Percentiles rank a stretch among this genome's conserved stretches.
Evolutionary conservation across 2,329 filamentous ascomycete genomes (phyloP).

Genomic region (Hymenoscyphus salicellus): DNA sequence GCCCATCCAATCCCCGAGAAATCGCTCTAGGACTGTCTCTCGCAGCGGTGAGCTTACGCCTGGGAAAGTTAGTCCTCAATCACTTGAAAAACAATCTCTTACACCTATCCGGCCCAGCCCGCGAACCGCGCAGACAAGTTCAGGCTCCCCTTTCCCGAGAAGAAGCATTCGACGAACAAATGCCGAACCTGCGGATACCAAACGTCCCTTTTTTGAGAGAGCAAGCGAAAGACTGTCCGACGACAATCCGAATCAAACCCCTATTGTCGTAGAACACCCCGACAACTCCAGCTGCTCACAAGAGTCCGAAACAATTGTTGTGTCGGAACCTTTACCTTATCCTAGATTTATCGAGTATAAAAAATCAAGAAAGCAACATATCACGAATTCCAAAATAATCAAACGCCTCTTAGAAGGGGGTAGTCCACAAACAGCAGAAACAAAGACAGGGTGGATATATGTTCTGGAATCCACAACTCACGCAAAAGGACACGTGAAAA

Average conservation of each 20-base stretch:
- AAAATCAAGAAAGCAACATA: background rate
- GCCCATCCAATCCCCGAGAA: background rate
- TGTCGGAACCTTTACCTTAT: background rate
- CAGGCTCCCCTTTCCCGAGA: background rate
- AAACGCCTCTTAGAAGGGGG: background rate
- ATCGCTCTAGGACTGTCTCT: background rate
- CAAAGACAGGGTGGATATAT: slow-evolving; percentile 14
- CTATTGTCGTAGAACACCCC: background rate
- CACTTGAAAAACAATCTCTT: background rate
- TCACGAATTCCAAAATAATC: background rate
- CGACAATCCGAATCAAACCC: background rate
- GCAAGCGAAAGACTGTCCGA: background rate
- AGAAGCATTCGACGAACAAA: background rate
- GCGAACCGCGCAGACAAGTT: background rate
- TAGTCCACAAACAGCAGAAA: background rate
- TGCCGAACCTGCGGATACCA: background rate
- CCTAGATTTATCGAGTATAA: background rate
- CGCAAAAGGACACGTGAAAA: slow-evolving; percentile 14
- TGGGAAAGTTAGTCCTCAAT: background rate
- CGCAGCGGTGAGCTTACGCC: background rate
- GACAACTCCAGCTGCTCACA: background rate
- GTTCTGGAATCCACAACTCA: slow-evolving; percentile 10
- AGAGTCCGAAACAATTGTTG: background rate
- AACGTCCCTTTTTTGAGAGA: background rate
- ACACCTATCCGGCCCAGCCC: background rate